A percentile compares a stretch with the other conserved stretches of the same genome.
Evolutionary conservation across 2,329 filamentous ascomycete species (phyloP).

Genomic region (Dactylellina sp.): DNA sequence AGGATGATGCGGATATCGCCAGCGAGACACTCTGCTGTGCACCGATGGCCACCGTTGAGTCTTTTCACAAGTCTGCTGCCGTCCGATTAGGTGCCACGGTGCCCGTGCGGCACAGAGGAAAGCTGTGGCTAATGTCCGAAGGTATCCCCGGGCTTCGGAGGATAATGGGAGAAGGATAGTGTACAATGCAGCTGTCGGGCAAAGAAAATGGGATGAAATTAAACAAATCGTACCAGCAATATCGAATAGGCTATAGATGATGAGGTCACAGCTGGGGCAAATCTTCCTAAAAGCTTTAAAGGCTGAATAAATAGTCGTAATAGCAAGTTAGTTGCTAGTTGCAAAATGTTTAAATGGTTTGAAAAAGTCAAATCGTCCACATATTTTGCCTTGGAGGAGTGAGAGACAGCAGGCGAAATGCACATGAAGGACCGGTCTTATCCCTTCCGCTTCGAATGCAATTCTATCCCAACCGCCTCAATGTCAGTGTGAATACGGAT

Average conservation of each 20-base stretch:
- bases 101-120: conserved; percentile 6
- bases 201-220: conserved; percentile 18
- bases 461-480: background rate
- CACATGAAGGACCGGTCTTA: background rate
- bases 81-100: conserved; percentile 39
- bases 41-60: conserved; percentile 39
- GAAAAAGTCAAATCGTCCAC: conserved; percentile 1
- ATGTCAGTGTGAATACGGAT: background rate
- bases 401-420: no score
- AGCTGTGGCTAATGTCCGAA: conserved; percentile 45
- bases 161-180: background rate
- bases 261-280: conserved; percentile 37
- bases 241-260: background rate
- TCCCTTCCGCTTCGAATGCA: background rate
- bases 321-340: background rate
- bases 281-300: background rate
- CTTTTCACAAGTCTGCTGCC: conserved; percentile 7
- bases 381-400: no score
- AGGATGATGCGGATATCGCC: conserved; percentile 55
- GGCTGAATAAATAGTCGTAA: background rate
- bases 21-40: conserved; percentile 40
- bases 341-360: background rate
- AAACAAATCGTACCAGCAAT: conserved; percentile 14
- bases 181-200: background rate
- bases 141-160: conserved; percentile 23